phyloP scores from a whole-genome alignment of 2,329 filamentous ascomycete genomes.

The Ophiobolus disseminans region DNA sequence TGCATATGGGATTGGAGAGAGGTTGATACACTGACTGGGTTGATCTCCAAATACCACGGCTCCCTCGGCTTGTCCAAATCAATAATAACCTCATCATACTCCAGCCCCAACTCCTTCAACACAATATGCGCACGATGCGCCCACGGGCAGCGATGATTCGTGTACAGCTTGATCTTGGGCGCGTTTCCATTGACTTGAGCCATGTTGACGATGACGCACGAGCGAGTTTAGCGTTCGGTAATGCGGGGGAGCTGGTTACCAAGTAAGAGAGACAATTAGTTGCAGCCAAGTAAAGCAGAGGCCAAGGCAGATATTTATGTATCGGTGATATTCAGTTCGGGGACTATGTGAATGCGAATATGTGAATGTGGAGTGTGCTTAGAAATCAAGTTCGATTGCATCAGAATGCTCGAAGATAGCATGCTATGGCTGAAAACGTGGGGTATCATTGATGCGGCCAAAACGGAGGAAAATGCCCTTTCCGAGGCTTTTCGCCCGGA shows the following conservation, averaged over 20 bases:
- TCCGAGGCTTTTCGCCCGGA: conserved; percentile 15
- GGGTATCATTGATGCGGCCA: conserved; percentile 14
- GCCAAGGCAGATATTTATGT: background rate
- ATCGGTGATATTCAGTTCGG: background rate
- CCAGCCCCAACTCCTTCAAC: conserved; percentile 69
- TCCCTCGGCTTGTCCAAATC: conserved; percentile 73
- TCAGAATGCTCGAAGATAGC: conserved; percentile 18
- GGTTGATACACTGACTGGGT: conserved; percentile 60
- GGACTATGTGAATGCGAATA: background rate
- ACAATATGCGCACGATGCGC: conserved; percentile 79
- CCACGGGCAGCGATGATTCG: conserved; percentile 73
- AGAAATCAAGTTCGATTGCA: conserved; percentile 39
- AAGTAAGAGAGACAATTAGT: too few species aligned
- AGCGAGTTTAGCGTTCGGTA: background rate
- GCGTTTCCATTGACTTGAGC: conserved; percentile 32
- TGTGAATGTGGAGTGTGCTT: conserved; percentile 24
- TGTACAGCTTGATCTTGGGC: conserved; percentile 71
- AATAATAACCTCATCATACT: conserved; percentile 75
- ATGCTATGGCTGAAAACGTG: conserved; percentile 18
- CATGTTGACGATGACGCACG: conserved; percentile 19
- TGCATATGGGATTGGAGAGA: background rate
- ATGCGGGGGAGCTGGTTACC: background rate
- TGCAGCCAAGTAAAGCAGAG: background rate
- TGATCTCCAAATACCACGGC: conserved; percentile 76
- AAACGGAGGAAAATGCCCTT: too few species aligned